Evolutionary conservation across 148 eudicot genomes (phyloP), one percentile per base, ranked within the genome.

Genomic region (Spergularia marina): DNA sequence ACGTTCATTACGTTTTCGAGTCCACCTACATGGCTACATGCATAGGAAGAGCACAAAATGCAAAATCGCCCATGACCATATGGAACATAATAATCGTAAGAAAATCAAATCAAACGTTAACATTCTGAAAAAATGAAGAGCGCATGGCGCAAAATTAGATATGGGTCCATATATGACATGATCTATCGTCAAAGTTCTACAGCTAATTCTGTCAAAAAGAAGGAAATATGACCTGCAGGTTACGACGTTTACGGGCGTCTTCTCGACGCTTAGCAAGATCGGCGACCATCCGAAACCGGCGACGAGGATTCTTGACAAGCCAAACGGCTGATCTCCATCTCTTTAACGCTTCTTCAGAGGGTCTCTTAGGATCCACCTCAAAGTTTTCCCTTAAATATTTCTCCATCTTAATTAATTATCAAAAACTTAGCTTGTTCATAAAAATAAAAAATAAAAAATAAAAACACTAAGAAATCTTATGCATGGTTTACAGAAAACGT

Each of bases 211-310:
- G 36, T 30, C 4, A 30, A 3, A 2, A 30, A 30, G 36, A 30
- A 30, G 4, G 1, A 30, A 3, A 2, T 30, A 30, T 30, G 20
- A 91, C 97, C 97, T 92, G 97, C 25, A 88, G 79, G 18, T 83
- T 77, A 65, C 44, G 75, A 20, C 91, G 91, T 67, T 88, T 88
- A 39, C 84, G 82, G 23, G 84, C 83, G 16, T 82, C 88, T 78
- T 88, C 94, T 68, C 87, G 88, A 34, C 97, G 94, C 75, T 90
- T 90, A 74, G 88, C 90, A 44, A 92, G 97, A 82, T 92, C 90
- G 9, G 94, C 94, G 18, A 90, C 92, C 97, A 92, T 92, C 1
- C 97, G 92, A 72, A 92, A 92, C 15, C 97, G 83, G 10, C 97
- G 88, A n/a, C 92, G 86, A 17, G 94, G 97, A 79, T 92, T 92